Base-by-base conservation (phyloP, 2,329 filamentous ascomycete species). In the Escovopsis sp. region DNA sequence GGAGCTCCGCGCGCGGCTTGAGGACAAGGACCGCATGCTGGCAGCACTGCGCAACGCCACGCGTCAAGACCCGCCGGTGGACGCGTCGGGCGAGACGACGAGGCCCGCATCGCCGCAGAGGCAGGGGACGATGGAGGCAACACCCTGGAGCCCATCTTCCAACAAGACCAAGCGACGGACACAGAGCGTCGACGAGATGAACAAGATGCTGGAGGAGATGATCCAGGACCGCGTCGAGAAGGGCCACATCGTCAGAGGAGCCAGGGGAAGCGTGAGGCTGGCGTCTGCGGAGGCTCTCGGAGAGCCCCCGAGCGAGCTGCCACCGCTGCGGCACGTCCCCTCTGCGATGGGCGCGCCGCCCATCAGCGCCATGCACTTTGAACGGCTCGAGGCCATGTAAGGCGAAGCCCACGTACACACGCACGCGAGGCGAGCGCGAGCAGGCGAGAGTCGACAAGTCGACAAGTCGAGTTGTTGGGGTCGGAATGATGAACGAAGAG, bases 11-110 rank as follows among this genome's bases (percentile, higher is more conserved):
- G 82, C 85, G 23, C 78, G 86, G 47, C 69, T 96, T 1, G 89
- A 96, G 52, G 89, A 96, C 63, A 95, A 95, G 60, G 89, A 95
- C 58, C 77, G 83, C 10, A 98, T 96, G 87, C 70, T 96, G 42
- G 69, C 81, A 4, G 91, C 91, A 1, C 70, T 98, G 42, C 80
- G 87, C 36, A 89, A 77, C 48, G 87, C 87, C 2, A 82, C 87
- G 10, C 79, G 88, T 48, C 77, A 88, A 40, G 89, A 95, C 48
- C 76, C 80, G 4, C 76, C 80, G 4, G 86, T 86, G 6, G 83
- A 89, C 50, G 69, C 59, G 6, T 52, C 57, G 8, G 49, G 50
- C n/a, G 61, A 63, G 39, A 48, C 54, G 32, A 55, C 60, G 26
- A 59, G 57, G 37, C 55, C 55, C 9, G 46, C 45, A n/a, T 52